Base-by-base conservation (phyloP, 2,329 filamentous ascomycete species). In the Blastomyces emzantsi region DNA sequence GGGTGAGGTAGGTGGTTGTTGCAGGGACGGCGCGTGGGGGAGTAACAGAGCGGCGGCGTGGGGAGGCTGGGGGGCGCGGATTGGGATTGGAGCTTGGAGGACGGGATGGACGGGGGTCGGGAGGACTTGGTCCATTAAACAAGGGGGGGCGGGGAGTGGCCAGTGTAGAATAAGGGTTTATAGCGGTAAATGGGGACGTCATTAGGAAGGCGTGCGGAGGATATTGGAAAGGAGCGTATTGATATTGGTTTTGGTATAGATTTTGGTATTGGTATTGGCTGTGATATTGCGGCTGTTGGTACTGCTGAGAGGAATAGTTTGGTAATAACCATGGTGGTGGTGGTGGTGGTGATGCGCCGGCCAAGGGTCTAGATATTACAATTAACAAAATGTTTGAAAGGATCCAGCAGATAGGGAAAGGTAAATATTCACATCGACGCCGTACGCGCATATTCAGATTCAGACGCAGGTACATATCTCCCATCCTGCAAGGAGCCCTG, bases 1-100 rank as follows among this genome's bases (percentile, higher is more conserved):
- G 80, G 3, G 71, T 62, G n/a, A 90, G 77, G 75, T 95, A 95
- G 57, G 75, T 71, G 0, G 75, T 56, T 1, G 83, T 82, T 0
- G 90, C 85, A 0, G 82, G 71, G 0, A 90, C 90, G 30, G 87
- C 74, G 61, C 81, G 66, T 72, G 78, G 64, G 67, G 65, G 25
- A 66, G 13, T 43, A 57, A 66, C 54, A 3, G 57, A 47, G 41
- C 57, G 57, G 36, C 19, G 55, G 11, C 17, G 33, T n/a, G 55
- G 22, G 33, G 55, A 57, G 17, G 55, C n/a, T 7, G 17, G 55
- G n/a, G 55, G 2, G 30, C 25, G 52, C 22, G 28, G 28, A 19
- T 55, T 36, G 30, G 60, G 28, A 43, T 28, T 28, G 43, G 45
- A 25, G 60, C 49, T 22, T 8, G 36, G 11, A 39, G 36, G 6